Base-by-base conservation (phyloP, 768 basidiomycete species). In the Tricholomella constricta region DNA sequence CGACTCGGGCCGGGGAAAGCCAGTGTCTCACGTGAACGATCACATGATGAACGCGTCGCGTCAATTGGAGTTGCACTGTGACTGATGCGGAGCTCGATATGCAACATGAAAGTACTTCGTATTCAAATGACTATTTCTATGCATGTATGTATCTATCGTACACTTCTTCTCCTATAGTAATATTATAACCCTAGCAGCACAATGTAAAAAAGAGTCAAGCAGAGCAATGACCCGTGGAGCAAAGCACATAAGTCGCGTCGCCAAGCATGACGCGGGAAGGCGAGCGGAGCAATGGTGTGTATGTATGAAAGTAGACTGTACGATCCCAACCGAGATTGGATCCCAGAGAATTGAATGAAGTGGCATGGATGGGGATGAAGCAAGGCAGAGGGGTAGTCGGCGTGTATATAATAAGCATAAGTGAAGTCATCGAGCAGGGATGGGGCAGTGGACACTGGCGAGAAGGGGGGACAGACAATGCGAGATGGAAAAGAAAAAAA, bases 371-470 rank as follows among this genome's bases (percentile, higher is more conserved):
- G 29, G 41, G 42, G 54, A 53, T 48, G 53, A 35, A 25, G 19
- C 2, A 31, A 14, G 23, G 45, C 27, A 31, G n/a, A n/a, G 23
- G 41, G 26, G 35, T 27, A 34, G 42, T 44, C 55, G 55, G 57
- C 50, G 57, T 61, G 34, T 26, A 58, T 45, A 53, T 44, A 51
- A 63, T 60, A 63, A 52, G 48, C 57, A 60, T 55, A 57, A 56
- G 6, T 49, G 44, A 48, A 20, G 53, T 25, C 25, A 50, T 22
- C 23, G 51, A 42, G 37, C 47, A 34, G 45, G 40, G 40, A 56
- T 19, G 29, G 32, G 35, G 45, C 7, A 25, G 34, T 32, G 38
- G 47, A 54, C 49, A 53, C 12, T 49, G 19, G 37, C 42, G 51
- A 41, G 42, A 45, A 32, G 43, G 22, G 4, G 14, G 44, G 40